Evolutionary conservation across 441 rosid species (phyloP), one percentile per base, ranked within the genome.

Genomic region (Corymbia citriodora): DNA sequence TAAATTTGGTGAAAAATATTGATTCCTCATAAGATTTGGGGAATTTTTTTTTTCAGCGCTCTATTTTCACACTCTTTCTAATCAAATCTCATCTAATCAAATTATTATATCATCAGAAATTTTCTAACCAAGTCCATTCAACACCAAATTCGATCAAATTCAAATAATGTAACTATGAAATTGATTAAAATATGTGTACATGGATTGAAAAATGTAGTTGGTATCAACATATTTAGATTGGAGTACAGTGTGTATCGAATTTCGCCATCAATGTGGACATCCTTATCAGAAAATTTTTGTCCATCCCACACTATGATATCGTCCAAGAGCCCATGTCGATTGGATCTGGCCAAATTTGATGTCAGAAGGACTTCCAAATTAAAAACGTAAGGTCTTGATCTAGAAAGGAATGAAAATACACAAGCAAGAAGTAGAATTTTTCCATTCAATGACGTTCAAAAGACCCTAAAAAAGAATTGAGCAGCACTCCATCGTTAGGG

Each of bases 261-360:
- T 4, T 23, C n/a, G 2, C 13, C 7, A 1, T 12, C 4, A 3
- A 45, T 3, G 16, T 13, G 10, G 85, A 45, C 18, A 79, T 45
- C 7, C 85, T 4, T 13, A 15, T 45, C 12, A 53, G 18, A 70
- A 68, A 31, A 9, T 0, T 9, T 68, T 31, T 70, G 33, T 79
- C 52, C 27, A 12, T 0, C 18, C 85, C 85, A 23, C 17, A 25
- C 53, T 12, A 79, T 23, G 52, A 79, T 45, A 45, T 45, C n/a
- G 1, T 45, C 85, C n/a, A 4, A 23, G 1, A 2, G 10, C n/a
- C 52, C 2, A 45, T 0, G 10, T 0, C 85, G 5, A 23, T 18
- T 79, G 4, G 3, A 15, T 79, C 45, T 8, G 18, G 29, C 45
- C 85, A 12, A 79, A 79, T 40, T 40, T 13, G 52, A 27, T 7